Conservation (phyloP, 768 basidiomycete genomes). For the Lentinula raphanica region DNA sequence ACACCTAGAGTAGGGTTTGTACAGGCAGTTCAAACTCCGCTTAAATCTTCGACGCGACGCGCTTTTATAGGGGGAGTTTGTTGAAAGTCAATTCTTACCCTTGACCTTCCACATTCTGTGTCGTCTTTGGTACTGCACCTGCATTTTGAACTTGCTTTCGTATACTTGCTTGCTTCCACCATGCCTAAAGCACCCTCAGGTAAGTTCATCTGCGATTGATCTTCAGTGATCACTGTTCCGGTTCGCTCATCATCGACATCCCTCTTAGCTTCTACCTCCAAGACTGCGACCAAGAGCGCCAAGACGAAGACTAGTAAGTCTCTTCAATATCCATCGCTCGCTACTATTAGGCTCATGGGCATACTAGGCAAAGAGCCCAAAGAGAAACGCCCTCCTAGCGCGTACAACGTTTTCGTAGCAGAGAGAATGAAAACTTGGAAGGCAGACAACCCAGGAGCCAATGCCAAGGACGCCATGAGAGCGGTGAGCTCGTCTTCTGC, state of each 20-base stretch:
- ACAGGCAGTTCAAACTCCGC: neutral
- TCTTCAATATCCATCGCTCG: neutral
- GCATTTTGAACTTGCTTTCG: neutral
- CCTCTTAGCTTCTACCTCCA: neutral
- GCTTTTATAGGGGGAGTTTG: neutral
- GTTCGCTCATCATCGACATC: neutral
- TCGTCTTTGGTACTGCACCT: neutral
- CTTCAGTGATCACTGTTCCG: neutral
- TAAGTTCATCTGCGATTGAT: neutral
- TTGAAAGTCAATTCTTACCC: neutral
- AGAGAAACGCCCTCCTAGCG: neutral
- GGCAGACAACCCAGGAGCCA: neutral
- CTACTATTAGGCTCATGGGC: neutral
- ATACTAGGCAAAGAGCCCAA: neutral
- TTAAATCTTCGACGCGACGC: neutral
- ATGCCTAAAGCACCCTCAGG: slow-evolving; percentile 1
- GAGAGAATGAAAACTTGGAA: neutral
- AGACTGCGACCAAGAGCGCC: neutral
- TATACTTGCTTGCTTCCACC: neutral
- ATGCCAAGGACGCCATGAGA: slow-evolving; percentile 1
- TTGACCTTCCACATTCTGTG: neutral
- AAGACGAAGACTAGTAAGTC: neutral
- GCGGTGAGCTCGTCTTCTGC: neutral
- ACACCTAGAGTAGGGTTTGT: too few species aligned
- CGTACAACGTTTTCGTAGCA: neutral